phyloP scores from a whole-genome alignment of 148 eudicot species.

The Arctostaphylos glauca region DNA sequence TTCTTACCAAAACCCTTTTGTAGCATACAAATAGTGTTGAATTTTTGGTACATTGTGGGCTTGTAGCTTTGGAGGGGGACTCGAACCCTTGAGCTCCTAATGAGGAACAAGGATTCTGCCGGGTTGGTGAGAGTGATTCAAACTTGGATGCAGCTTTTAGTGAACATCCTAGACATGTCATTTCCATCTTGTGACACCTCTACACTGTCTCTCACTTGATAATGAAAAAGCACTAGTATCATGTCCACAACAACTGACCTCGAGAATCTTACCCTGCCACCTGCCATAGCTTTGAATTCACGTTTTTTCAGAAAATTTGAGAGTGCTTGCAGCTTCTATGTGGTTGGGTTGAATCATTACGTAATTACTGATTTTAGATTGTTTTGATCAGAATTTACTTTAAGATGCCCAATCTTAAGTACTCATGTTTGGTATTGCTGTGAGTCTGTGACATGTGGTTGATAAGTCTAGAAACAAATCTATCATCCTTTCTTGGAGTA shows the following conservation, averaged over 20 bases:
- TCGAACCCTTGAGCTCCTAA: neutral
- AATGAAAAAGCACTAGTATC: neutral
- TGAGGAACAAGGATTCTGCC: neutral
- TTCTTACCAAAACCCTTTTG: no score
- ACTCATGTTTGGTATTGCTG: neutral
- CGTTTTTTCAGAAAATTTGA: neutral
- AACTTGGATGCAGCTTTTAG: neutral
- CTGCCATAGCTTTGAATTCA: constrained; percentile 3
- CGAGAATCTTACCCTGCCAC: neutral
- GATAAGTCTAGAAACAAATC: neutral
- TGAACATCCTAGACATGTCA: neutral
- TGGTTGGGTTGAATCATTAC: neutral
- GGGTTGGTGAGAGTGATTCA: neutral
- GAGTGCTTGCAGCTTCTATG: neutral
- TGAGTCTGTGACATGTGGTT: neutral
- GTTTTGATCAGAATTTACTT: neutral
- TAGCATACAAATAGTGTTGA: no score
- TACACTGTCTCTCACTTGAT: neutral
- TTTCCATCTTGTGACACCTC: neutral
- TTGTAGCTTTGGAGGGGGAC: neutral
- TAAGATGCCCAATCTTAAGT: neutral
- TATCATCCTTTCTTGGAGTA: neutral
- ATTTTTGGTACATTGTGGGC: neutral
- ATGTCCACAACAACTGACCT: neutral
- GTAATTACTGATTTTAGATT: neutral